A percentile compares a stretch with the other conserved stretches of the same genome.
phyloP scores from a whole-genome alignment of 139 green algal species.

The Haematococcus lacustris region DNA sequence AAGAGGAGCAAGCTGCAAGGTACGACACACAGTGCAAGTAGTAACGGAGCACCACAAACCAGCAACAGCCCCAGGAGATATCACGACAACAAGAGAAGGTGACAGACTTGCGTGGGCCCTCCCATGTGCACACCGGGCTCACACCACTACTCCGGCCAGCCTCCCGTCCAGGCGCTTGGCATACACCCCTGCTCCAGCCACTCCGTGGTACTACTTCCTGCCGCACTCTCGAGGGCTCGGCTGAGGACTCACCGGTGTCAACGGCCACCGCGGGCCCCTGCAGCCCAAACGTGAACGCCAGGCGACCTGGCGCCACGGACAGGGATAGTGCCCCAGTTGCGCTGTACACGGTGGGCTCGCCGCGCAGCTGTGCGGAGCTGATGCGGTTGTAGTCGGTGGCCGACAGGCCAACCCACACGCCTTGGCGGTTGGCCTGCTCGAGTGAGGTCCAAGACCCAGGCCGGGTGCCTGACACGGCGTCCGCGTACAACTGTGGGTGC shows the following conservation, averaged over 20 bases:
- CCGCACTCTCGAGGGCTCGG: no score
- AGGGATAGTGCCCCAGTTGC: conserved; percentile 47
- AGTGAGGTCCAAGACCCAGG: no score
- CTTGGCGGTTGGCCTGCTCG: conserved; percentile 68
- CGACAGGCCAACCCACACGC: conserved; percentile 67
- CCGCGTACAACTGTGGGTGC: no score
- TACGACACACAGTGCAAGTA: neutral
- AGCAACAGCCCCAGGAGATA: neutral
- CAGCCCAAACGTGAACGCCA: conserved; percentile 73
- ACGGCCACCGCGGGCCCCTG: conserved; percentile 62
- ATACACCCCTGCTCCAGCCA: no score
- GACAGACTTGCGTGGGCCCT: no score
- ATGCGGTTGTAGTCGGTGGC: conserved; percentile 65
- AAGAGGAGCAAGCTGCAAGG: conserved; percentile 56
- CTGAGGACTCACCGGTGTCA: conserved; percentile 52
- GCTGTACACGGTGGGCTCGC: conserved; percentile 44
- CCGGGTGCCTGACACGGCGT: no score
- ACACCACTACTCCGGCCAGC: no score
- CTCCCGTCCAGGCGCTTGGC: no score
- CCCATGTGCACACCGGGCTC: neutral
- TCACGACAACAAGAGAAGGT: neutral
- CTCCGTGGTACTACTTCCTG: no score
- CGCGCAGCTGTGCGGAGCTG: conserved; percentile 32
- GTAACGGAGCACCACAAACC: neutral
- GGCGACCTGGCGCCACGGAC: conserved; percentile 62